These are phyloP conservation scores for Arthroderma sp. DNA, from an alignment of 2,329 filamentous ascomycete species.

Conservation along the genomic window DNA sequence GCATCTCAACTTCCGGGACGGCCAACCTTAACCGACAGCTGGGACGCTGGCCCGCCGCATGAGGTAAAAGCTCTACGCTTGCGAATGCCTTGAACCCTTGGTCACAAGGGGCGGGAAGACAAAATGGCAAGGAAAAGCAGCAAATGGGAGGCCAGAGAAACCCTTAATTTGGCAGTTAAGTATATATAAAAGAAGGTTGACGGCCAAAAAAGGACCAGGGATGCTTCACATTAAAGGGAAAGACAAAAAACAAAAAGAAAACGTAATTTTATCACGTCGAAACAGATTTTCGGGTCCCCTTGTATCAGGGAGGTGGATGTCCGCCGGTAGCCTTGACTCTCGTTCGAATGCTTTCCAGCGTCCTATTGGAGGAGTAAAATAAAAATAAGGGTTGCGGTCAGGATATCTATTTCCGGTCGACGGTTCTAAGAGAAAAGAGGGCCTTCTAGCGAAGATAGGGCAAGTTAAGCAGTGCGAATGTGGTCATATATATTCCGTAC, in stretches of 20 bases:
- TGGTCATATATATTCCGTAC: neutral
- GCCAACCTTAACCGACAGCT: neutral
- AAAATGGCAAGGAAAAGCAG: neutral
- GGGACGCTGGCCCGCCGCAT: neutral
- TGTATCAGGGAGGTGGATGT: neutral
- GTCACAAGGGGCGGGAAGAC: neutral
- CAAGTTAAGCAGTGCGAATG: neutral
- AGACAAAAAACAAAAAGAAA: too few species aligned
- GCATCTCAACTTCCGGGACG: constrained; percentile 2
- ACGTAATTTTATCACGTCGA: neutral
- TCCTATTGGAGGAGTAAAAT: neutral
- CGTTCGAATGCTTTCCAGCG: neutral
- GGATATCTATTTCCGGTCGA: neutral
- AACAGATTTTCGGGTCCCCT: constrained; percentile 3
- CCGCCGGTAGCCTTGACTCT: neutral
- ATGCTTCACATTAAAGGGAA: neutral
- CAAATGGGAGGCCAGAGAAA: neutral
- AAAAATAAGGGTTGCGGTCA: neutral
- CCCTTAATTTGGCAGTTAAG: neutral
- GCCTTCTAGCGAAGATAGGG: neutral
- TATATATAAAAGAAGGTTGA: neutral
- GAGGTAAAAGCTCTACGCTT: neutral
- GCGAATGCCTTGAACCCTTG: neutral
- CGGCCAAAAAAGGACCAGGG: neutral
- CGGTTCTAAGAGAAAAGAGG: neutral